Evolutionary conservation across 2,329 filamentous ascomycete species (phyloP).

Genomic region (Hymenoscyphus scutula): DNA sequence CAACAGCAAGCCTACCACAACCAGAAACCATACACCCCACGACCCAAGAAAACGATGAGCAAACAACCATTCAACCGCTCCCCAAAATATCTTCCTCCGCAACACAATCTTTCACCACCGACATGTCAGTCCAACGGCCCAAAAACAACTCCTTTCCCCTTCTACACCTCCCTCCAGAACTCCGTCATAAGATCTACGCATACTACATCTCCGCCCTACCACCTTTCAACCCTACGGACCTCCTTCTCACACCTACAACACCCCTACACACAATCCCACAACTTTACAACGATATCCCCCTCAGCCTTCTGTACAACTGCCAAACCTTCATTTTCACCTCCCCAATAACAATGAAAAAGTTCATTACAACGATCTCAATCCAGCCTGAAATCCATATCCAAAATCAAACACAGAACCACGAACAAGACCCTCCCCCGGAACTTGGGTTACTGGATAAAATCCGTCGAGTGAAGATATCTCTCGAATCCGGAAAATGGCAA

Average conservation of each 20-base stretch:
- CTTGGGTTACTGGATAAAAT: neutral
- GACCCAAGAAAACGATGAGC: neutral
- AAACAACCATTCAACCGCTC: neutral
- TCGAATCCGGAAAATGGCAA: neutral
- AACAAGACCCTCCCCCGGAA: no score
- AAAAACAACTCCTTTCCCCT: neutral
- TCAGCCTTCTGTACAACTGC: neutral
- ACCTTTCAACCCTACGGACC: neutral
- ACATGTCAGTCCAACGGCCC: neutral
- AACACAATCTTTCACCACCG: neutral
- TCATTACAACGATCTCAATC: neutral
- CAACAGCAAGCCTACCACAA: neutral
- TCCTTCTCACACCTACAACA: neutral
- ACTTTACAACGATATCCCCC: neutral
- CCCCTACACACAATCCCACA: slow-evolving; percentile 3
- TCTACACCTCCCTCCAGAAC: neutral
- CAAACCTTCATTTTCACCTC: slow-evolving; percentile 2
- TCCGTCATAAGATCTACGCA: slow-evolving; percentile 14
- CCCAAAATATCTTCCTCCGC: neutral
- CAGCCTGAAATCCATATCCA: no score
- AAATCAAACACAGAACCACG: no score
- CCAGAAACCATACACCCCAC: neutral
- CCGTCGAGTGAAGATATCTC: neutral
- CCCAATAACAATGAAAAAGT: neutral
- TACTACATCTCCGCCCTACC: slow-evolving; percentile 15